phyloP scores from a whole-genome alignment of 495 filamentous ascomycete genomes.

The Neurospora sp. region DNA sequence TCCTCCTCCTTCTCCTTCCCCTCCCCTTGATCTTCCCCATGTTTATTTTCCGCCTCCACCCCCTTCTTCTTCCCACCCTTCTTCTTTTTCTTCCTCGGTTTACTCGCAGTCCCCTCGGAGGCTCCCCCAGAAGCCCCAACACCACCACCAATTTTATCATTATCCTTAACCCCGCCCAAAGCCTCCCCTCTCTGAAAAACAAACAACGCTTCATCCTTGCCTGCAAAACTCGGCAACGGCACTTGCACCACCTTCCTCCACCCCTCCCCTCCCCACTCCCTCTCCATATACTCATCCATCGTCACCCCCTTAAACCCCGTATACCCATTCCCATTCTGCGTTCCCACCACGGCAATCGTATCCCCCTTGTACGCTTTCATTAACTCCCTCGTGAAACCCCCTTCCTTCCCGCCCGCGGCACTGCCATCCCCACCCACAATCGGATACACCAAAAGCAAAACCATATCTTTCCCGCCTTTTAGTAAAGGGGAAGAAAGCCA shows the following conservation, averaged over 20 bases:
- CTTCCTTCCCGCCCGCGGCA: slow-evolving; percentile 18
- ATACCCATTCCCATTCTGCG: slow-evolving; percentile 54
- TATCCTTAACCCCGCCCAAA: not conserved
- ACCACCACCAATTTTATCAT: not conserved
- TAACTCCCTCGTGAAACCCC: slow-evolving; percentile 41
- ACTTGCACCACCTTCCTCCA: slow-evolving; percentile 36
- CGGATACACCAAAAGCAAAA: slow-evolving; percentile 53
- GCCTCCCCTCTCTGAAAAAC: slow-evolving; percentile 31
- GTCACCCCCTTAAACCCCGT: slow-evolving; percentile 46
- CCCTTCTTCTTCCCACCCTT: not conserved
- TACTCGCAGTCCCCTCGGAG: not conserved
- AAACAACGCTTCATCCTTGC: slow-evolving; percentile 46
- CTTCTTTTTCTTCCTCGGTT: not conserved
- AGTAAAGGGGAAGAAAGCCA: slow-evolving; percentile 21
- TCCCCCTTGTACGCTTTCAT: slow-evolving; percentile 46
- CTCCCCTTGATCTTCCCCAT: not conserved
- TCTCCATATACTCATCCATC: slow-evolving; percentile 45
- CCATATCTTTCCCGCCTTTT: slow-evolving; percentile 22
- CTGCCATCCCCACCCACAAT: slow-evolving; percentile 35
- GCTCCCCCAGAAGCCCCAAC: not conserved
- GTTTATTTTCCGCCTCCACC: not conserved
- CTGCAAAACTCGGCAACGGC: slow-evolving; percentile 42
- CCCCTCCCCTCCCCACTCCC: slow-evolving; percentile 23
- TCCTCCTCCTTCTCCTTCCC: not conserved
- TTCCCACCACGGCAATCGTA: slow-evolving; percentile 50